Percentiles rank a stretch among this genome's conserved stretches.
Evolutionary conservation across 306 rosid species (phyloP).

Genomic region (Ormosia emarginata): DNA sequence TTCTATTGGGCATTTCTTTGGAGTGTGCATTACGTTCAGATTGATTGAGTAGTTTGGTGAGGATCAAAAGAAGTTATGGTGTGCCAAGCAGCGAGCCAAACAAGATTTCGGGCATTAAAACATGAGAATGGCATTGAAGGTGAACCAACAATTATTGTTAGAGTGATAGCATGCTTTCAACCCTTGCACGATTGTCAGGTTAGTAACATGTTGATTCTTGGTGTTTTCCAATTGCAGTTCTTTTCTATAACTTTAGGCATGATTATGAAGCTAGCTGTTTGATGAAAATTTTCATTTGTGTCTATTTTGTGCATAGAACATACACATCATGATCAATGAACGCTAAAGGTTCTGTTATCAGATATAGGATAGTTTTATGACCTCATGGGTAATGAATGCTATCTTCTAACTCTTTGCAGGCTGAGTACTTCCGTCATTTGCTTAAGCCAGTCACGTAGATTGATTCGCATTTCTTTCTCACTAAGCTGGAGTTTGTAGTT

Average conservation of each 20-base stretch:
- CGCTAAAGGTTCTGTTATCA: neutral
- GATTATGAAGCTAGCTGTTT: conserved; percentile 12
- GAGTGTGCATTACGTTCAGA: neutral
- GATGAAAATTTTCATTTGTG: neutral
- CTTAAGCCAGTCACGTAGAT: conserved; percentile 84
- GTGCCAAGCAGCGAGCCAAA: conserved; percentile 81
- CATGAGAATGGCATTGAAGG: conserved; percentile 85
- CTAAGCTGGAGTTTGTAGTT: conserved; percentile 35
- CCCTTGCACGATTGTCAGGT: conserved; percentile 92
- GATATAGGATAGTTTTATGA: neutral
- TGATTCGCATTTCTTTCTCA: conserved; percentile 15
- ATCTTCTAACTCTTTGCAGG: conserved; percentile 44
- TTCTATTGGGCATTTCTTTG: conserved; percentile 7
- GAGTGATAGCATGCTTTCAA: conserved; percentile 95
- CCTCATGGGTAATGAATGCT: neutral
- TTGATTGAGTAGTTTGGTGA: conserved; percentile 31
- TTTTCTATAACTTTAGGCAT: neutral
- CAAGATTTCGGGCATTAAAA: conserved; percentile 86
- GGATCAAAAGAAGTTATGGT: conserved; percentile 70
- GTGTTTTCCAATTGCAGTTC: conserved; percentile 19
- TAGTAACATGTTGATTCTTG: conserved; percentile 21
- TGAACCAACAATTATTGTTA: conserved; percentile 72
- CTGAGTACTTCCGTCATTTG: conserved; percentile 78
- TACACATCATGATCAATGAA: neutral
- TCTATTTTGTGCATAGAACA: neutral